Evolutionary conservation across 2,329 filamentous ascomycete species (phyloP), one percentile per base, ranked within the genome.

Genomic region (Pestalotiopsis sp.): DNA sequence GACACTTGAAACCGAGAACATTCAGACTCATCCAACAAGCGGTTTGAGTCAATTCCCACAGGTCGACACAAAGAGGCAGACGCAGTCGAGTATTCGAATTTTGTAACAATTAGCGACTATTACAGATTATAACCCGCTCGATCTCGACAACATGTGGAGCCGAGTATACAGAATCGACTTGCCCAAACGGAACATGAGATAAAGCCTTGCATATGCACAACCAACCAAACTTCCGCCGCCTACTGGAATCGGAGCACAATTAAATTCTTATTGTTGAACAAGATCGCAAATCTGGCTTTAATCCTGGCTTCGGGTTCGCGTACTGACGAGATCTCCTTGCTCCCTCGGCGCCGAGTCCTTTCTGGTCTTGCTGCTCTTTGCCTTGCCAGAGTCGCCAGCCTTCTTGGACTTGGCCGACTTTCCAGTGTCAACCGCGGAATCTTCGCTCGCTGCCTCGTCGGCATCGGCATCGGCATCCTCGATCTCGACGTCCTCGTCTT

Each of bases 291-390:
- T 11, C 5, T 66, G 66, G 36, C 65, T 60, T 27, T 72, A 69
- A 7, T 59, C 69, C 17, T 73, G 72, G 13, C 72, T 74, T 14
- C 74, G 68, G 14, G 73, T 75, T 49, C 72, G 69, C 5, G 72
- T 68, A 68, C 72, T 75, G 12, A 75, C 70, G n/a, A 70, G 12
- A 6, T 74, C 70, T 0, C 66, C 74, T 13, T 73, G 69, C 13
- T 74, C 67, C 25, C 65, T 70, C 20, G 70, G 65, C 7, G 70
- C 45, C 2, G 69, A 39, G 38, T 70, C 68, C 39, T 70, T 70
- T 61, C 71, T 71, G 23, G 62, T 52, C 11, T 68, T 68, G 31
- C 36, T 70, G 69, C 4, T 49, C 61, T 23, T 63, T 31, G 6
- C 69, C 64, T 12, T 39, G 61, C 23, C 63, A 65, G n/a, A 25